Percentiles rank a stretch among this genome's conserved stretches.
Evolutionary conservation across 768 basidiomycete species (phyloP).

Genomic region (Calocera viscosa): DNA sequence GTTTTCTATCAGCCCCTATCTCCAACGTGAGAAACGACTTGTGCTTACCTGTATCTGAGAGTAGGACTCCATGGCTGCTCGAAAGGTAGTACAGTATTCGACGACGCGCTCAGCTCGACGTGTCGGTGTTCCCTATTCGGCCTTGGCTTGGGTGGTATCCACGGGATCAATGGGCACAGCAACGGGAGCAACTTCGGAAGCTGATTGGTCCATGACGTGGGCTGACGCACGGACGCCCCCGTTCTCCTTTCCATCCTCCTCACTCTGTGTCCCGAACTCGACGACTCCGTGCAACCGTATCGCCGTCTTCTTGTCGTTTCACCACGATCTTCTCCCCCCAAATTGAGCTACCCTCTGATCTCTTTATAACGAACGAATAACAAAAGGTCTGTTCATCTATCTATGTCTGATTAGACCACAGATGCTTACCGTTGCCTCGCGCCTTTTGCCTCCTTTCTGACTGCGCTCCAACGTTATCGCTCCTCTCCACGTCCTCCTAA

Average conservation of each 20-base stretch:
- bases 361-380: not conserved
- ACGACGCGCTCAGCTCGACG: not conserved
- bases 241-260: not conserved
- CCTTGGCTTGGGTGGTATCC: not conserved
- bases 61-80: not conserved
- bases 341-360: not conserved
- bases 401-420: not conserved
- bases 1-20: not conserved
- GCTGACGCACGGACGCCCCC: conserved; percentile 7
- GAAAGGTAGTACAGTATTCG: not conserved
- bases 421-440: not conserved
- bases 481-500: not conserved
- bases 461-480: conserved; percentile 6
- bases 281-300: not conserved
- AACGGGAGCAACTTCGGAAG: not conserved
- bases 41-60: not conserved
- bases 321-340: not conserved
- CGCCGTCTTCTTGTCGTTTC: not conserved
- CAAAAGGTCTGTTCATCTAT: not conserved
- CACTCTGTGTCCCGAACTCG: not conserved
- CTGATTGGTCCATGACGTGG: conserved; percentile 7
- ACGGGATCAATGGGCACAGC: not conserved
- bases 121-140: not conserved
- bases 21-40: not conserved
- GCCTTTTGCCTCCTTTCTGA: conserved; percentile 5